Evolutionary conservation across 352 stramenopile species (phyloP).

Genomic region (Phytopythium chamaehyphon): DNA sequence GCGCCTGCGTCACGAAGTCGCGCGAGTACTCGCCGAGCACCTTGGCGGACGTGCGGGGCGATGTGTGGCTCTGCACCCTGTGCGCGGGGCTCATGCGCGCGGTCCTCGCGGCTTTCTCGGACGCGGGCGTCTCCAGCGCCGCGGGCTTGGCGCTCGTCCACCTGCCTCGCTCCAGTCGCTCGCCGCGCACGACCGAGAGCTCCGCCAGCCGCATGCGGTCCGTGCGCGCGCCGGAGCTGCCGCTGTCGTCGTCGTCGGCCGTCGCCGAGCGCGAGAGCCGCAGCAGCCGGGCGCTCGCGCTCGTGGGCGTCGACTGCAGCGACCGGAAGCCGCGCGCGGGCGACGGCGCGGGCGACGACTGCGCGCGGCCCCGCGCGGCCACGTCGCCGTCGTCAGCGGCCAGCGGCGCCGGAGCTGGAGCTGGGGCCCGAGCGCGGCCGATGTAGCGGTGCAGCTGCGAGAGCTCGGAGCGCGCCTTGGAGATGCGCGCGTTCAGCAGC

Average conservation of each 20-base stretch:
- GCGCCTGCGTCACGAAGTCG: conserved; percentile 66
- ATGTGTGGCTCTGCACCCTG: conserved; percentile 23
- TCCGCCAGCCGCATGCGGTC: conserved; percentile 78
- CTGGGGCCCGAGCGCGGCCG: conserved; percentile 7
- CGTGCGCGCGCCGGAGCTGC: conserved; percentile 17
- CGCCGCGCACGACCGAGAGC: conserved; percentile 64
- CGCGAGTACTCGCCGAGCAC: conserved; percentile 63
- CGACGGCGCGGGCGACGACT: conserved; percentile 13
- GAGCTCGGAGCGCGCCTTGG: conserved; percentile 46
- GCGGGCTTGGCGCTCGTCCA: conserved; percentile 37
- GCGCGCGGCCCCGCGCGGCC: not conserved
- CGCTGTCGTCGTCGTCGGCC: not conserved
- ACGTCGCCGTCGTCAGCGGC: conserved; percentile 7
- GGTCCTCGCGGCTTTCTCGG: conserved; percentile 9
- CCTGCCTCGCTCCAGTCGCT: conserved; percentile 28
- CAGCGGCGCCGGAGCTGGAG: not conserved
- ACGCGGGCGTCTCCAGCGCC: conserved; percentile 16
- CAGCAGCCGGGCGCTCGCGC: conserved; percentile 38
- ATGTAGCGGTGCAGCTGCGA: conserved; percentile 54
- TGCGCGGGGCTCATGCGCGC: conserved; percentile 22
- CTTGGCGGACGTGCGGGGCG: conserved; percentile 45
- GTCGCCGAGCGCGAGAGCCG: conserved; percentile 50
- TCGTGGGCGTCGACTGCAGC: conserved; percentile 6
- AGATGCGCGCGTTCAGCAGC: conserved; percentile 48
- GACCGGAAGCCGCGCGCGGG: not conserved